Percentiles rank a stretch among this genome's conserved stretches.
phyloP scores from a whole-genome alignment of 176 grass and related monocot species.

The Oryza glaberrima region DNA sequence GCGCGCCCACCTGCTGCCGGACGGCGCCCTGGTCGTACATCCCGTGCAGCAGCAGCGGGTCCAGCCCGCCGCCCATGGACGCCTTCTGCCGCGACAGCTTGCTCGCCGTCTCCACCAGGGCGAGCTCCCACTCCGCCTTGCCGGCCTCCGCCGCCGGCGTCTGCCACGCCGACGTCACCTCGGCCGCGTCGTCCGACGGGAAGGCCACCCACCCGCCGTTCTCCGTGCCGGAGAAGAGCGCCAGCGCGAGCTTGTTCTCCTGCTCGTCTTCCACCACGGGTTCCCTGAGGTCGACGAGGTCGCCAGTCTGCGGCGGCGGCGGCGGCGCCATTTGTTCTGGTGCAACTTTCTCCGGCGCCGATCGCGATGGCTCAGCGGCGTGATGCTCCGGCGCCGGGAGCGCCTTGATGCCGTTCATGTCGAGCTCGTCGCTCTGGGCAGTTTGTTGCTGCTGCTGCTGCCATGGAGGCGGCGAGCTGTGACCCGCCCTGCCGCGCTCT shows the following conservation, averaged over 20 bases:
- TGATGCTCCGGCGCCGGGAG: constrained; percentile 56
- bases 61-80: constrained; percentile 61
- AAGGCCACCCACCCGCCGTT: constrained; percentile 66
- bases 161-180: constrained; percentile 70
- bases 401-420: constrained; percentile 57
- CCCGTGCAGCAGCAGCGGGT: constrained; percentile 67
- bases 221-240: constrained; percentile 61
- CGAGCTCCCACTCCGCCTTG: constrained; percentile 84
- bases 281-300: constrained; percentile 73
- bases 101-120: constrained; percentile 74
- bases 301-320: background rate
- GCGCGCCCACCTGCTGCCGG: constrained; percentile 52
- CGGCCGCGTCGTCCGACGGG: constrained; percentile 40
- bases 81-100: constrained; percentile 63
- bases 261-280: constrained; percentile 45
- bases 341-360: background rate
- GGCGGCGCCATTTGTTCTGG: background rate
- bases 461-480: constrained; percentile 40
- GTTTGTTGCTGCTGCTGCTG: background rate
- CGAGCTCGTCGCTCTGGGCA: background rate
- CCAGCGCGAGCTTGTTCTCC: constrained; percentile 71
- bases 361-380: background rate
- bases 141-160: constrained; percentile 61
- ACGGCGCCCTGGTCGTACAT: constrained; percentile 84
- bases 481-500: constrained; percentile 45